Evolutionary conservation across 2,329 filamentous ascomycete genomes (phyloP).

Genomic region (Knufia fluminis): DNA sequence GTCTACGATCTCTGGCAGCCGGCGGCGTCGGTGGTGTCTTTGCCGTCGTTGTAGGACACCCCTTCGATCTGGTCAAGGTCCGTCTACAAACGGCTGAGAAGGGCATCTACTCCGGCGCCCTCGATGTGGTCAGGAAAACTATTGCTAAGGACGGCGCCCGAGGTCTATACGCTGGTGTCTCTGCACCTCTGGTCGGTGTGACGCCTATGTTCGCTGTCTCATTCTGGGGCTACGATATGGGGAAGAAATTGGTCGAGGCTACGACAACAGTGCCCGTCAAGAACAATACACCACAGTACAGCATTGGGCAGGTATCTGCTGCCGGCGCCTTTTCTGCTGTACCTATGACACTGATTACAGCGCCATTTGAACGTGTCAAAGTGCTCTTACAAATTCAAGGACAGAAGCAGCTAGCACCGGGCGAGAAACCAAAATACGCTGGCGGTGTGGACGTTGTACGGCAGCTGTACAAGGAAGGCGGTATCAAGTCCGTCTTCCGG

Average conservation of each 20-base stretch:
- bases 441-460: constrained; percentile 84
- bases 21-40: constrained; percentile 91
- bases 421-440: constrained; percentile 85
- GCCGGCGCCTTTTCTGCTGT: constrained; percentile 97
- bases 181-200: constrained; percentile 85
- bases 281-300: constrained; percentile 56
- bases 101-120: constrained; percentile 79
- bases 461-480: constrained; percentile 86
- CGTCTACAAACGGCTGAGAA: constrained; percentile 91
- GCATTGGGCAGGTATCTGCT: constrained; percentile 77
- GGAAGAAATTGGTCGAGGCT: constrained; percentile 73
- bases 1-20: constrained; percentile 72
- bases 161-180: constrained; percentile 93
- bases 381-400: constrained; percentile 97
- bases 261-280: constrained; percentile 54
- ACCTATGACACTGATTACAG: constrained; percentile 96
- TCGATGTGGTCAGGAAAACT: constrained; percentile 86
- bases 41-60: constrained; percentile 88
- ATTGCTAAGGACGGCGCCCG: constrained; percentile 71
- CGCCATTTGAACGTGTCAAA: constrained; percentile 97
- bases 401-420: constrained; percentile 72
- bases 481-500: constrained; percentile 83
- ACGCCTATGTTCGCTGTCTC: constrained; percentile 86
- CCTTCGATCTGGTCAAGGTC: constrained; percentile 96
- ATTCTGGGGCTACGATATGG: constrained; percentile 85